Percentiles rank a stretch among this genome's conserved stretches.
These are phyloP conservation scores for Daldinia childiae DNA, from an alignment of 495 filamentous ascomycete species.

Conservation along the genomic window DNA sequence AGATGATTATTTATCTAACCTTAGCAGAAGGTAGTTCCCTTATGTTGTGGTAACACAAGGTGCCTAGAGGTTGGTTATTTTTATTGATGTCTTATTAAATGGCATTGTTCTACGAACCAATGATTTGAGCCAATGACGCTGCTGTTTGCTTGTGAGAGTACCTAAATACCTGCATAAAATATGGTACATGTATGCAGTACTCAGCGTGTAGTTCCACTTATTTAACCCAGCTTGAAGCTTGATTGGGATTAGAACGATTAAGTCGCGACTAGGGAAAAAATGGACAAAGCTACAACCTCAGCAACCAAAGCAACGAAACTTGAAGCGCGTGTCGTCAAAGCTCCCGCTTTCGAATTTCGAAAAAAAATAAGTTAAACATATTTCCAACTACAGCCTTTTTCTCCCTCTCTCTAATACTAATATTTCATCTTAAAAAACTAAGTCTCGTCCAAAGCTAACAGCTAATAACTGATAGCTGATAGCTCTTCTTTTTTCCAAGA, in stretches of 20 bases:
- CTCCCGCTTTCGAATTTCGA: slow-evolving; percentile 14
- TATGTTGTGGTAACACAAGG: too few species aligned
- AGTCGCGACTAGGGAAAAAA: slow-evolving; percentile 31
- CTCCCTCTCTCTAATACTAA: not conserved
- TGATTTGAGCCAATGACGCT: slow-evolving; percentile 2
- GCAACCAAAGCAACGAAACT: slow-evolving; percentile 5
- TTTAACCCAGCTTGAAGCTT: not conserved
- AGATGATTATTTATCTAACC: not conserved
- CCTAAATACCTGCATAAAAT: not conserved
- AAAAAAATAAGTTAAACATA: slow-evolving; percentile 28
- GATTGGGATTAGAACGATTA: slow-evolving; percentile 16
- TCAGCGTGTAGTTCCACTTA: not conserved
- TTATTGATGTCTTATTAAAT: not conserved
- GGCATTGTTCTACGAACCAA: not conserved
- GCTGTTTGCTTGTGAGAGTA: not conserved
- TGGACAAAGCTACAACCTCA: slow-evolving; percentile 21
- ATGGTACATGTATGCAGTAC: slow-evolving; percentile 1
- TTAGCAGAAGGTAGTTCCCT: too few species aligned
- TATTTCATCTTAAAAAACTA: not conserved
- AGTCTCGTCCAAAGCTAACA: not conserved
- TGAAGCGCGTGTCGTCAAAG: slow-evolving; percentile 27
- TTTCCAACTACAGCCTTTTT: slow-evolving; percentile 9
- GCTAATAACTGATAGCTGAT: not conserved
- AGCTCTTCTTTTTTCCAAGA: not conserved
- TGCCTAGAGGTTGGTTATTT: too few species aligned